Evolutionary conservation across 2,329 filamentous ascomycete genomes (phyloP).

Genomic region (Hortaea sp.): DNA sequence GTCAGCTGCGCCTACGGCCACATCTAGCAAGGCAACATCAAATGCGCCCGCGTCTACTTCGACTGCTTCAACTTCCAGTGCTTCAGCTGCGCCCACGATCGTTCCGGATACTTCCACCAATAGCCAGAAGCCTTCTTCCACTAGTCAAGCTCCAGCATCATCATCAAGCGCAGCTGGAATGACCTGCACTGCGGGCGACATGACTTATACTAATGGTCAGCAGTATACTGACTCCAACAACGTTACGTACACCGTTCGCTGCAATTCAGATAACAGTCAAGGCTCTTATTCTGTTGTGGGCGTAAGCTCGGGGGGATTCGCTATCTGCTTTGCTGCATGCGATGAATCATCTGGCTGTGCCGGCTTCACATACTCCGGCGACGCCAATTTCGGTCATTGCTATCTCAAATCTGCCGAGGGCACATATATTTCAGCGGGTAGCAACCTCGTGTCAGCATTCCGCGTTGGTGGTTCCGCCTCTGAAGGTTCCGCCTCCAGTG

Average conservation of each 20-base stretch:
- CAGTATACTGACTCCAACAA: too few relatives aligned
- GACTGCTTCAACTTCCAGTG: constrained; percentile 6
- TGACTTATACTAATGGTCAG: too few relatives aligned
- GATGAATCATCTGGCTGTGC: too few relatives aligned
- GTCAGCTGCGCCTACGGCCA: constrained; percentile 4
- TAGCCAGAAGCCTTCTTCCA: not conserved
- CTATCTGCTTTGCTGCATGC: too few relatives aligned
- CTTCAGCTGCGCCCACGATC: constrained; percentile 4
- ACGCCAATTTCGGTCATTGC: constrained; percentile 3
- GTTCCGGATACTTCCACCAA: constrained; percentile 7
- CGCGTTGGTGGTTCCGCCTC: not conserved
- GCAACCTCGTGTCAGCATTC: constrained; percentile 2
- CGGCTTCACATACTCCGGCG: too few relatives aligned
- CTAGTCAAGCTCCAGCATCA: too few relatives aligned
- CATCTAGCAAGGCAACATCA: not conserved
- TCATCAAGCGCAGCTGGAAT: too few relatives aligned
- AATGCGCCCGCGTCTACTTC: not conserved
- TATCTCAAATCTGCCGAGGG: constrained; percentile 7
- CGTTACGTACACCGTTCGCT: too few relatives aligned
- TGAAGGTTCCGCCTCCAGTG: not conserved
- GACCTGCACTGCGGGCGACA: too few relatives aligned
- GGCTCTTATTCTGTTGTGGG: too few relatives aligned
- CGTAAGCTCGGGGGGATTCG: too few relatives aligned
- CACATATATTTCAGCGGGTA: not conserved
- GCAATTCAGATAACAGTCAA: too few relatives aligned